phyloP scores from a whole-genome alignment of 306 rosid species.

The Cucurbita ficifolia region DNA sequence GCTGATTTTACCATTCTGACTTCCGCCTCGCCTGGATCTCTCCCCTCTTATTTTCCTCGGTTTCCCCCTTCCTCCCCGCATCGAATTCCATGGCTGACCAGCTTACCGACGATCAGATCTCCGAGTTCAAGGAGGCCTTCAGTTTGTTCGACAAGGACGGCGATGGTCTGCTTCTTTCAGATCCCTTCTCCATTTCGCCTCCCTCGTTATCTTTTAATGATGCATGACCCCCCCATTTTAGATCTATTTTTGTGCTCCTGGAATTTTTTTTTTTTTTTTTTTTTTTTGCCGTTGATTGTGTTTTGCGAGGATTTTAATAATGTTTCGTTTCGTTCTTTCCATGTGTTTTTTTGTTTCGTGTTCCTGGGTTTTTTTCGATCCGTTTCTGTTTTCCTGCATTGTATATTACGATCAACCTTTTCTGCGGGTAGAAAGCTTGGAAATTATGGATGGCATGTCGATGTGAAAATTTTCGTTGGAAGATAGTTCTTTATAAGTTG shows the following conservation, averaged over 20 bases:
- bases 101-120: slow-evolving; percentile 8
- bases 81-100: slow-evolving; percentile 1
- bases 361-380: neutral
- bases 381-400: neutral
- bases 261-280: neutral
- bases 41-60: neutral
- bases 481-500: neutral
- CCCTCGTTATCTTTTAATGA: neutral
- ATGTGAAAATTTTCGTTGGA: neutral
- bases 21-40: neutral
- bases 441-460: neutral
- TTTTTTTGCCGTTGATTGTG: neutral
- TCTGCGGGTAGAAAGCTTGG: neutral
- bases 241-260: neutral
- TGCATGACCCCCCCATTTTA: neutral
- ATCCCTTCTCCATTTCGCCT: neutral
- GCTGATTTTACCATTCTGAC: neutral
- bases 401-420: neutral
- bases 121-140: slow-evolving; percentile 10
- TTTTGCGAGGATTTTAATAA: neutral
- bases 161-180: slow-evolving; percentile 3
- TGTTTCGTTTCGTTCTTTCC: neutral
- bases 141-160: slow-evolving; percentile 9
- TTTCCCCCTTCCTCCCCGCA: neutral
- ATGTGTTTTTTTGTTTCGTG: neutral